A percentile compares a stretch with the other conserved stretches of the same genome.
phyloP scores from a whole-genome alignment of 2,329 filamentous ascomycete genomes.

The Cladophialophora exuberans region DNA sequence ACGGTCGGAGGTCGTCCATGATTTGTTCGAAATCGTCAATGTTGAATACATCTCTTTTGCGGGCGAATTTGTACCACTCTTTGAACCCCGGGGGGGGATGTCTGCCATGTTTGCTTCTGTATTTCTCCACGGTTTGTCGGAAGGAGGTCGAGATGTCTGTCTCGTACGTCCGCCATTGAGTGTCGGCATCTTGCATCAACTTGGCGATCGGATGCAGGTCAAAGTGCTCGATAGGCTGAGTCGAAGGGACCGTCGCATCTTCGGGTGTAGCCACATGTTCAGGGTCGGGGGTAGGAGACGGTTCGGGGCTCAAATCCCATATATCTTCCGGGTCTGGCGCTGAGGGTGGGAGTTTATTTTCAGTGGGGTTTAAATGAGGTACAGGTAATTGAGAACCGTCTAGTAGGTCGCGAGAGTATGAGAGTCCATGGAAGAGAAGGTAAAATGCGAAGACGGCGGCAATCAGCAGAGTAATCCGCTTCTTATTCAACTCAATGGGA shows the following conservation, averaged over 20 bases:
- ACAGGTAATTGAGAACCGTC: conserved; percentile 23
- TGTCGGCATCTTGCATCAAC: conserved; percentile 42
- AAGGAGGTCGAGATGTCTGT: conserved; percentile 41
- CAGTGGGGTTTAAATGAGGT: conserved; percentile 19
- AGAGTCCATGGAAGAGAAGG: conserved; percentile 31
- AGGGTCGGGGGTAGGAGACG: conserved; percentile 1
- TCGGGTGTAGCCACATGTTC: background rate
- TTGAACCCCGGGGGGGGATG: conserved; percentile 46
- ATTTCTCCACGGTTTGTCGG: conserved; percentile 43
- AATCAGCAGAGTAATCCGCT: conserved; percentile 32
- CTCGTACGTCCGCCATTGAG: conserved; percentile 39
- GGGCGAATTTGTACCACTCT: conserved; percentile 46
- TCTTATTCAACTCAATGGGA: conserved; percentile 34
- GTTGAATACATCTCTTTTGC: conserved; percentile 41
- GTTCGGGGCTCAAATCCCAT: conserved; percentile 22
- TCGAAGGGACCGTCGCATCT: conserved; percentile 6
- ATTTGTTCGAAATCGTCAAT: conserved; percentile 45
- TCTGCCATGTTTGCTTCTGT: conserved; percentile 42
- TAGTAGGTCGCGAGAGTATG: conserved; percentile 12
- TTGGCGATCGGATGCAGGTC: conserved; percentile 39
- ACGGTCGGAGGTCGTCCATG: conserved; percentile 43
- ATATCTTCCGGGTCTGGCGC: conserved; percentile 22
- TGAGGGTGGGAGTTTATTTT: conserved; percentile 16
- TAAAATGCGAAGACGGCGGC: conserved; percentile 29
- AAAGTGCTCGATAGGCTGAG: conserved; percentile 18